Conservation (phyloP, 2,329 filamentous ascomycete species). For the Hymenoscyphus repandus region DNA sequence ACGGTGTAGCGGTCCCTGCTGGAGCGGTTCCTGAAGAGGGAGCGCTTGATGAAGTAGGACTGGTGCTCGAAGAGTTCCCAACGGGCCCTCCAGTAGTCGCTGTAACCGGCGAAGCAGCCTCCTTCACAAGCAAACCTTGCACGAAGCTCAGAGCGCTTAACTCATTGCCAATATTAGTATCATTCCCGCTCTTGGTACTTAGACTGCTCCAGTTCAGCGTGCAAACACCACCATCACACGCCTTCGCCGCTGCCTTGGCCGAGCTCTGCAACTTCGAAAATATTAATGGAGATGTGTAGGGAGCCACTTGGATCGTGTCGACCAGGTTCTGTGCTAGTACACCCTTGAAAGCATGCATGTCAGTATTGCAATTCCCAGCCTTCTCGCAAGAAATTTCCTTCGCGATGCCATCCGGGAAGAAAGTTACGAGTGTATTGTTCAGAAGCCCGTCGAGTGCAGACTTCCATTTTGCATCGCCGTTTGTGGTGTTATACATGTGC, state of each 20-base stretch:
- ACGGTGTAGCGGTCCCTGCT: too few relatives aligned
- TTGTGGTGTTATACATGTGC: slow-evolving; percentile 56
- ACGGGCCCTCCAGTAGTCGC: slow-evolving; percentile 45
- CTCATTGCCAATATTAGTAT: slow-evolving; percentile 38
- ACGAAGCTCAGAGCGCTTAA: slow-evolving; percentile 50
- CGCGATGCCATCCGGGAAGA: slow-evolving; percentile 55
- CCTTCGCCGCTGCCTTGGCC: slow-evolving; percentile 52
- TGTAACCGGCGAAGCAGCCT: slow-evolving; percentile 36
- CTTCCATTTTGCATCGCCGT: slow-evolving; percentile 42
- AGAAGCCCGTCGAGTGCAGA: slow-evolving; percentile 50
- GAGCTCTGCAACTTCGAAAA: slow-evolving; percentile 53
- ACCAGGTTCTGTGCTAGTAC: slow-evolving; percentile 63
- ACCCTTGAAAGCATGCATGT: slow-evolving; percentile 70
- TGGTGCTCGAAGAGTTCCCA: not conserved
- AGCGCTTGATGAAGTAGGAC: too few relatives aligned
- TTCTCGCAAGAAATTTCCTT: slow-evolving; percentile 64
- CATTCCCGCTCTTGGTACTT: slow-evolving; percentile 44
- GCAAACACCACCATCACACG: slow-evolving; percentile 61
- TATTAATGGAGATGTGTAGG: slow-evolving; percentile 50
- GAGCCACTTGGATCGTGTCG: slow-evolving; percentile 55
- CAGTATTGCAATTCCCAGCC: slow-evolving; percentile 55
- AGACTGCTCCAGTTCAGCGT: slow-evolving; percentile 58
- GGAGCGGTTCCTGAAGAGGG: too few relatives aligned
- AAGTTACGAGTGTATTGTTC: slow-evolving; percentile 41
- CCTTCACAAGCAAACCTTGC: slow-evolving; percentile 33